Evolutionary conservation across 306 rosid species (phyloP).

Genomic region (barrel medic (Medicago truncatula)): DNA sequence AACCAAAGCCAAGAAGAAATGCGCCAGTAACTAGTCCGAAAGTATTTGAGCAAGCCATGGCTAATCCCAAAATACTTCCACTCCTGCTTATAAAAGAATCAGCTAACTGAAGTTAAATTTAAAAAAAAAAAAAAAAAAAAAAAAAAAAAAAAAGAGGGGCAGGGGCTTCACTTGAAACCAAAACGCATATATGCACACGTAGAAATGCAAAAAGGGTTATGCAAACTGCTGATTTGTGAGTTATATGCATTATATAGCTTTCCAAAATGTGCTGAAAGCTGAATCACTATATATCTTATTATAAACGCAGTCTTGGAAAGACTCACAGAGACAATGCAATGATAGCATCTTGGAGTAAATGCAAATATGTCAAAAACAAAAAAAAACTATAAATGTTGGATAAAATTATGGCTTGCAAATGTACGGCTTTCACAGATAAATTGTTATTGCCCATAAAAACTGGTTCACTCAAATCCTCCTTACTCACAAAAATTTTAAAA

Average conservation of each 20-base stretch:
- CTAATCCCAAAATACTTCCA: constrained; percentile 76
- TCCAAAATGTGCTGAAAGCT: constrained; percentile 1
- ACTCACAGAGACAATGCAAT: background rate
- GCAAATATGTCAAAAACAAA: background rate
- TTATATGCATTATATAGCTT: constrained; percentile 28
- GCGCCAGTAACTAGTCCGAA: constrained; percentile 99
- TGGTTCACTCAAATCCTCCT: background rate
- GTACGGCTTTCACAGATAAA: constrained; percentile 16
- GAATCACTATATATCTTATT: background rate
- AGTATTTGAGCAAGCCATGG: constrained; percentile 98
- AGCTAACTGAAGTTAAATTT: constrained; percentile 33
- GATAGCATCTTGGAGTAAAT: background rate
- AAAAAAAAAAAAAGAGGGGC: background rate
- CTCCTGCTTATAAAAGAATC: constrained; percentile 59
- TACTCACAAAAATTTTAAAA: background rate
- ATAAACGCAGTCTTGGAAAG: background rate
- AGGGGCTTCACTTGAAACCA: constrained; percentile 18
- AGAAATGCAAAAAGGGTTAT: constrained; percentile 8
- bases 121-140: constrained; percentile 32
- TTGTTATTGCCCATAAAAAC: constrained; percentile 5
- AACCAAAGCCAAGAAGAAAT: constrained; percentile 97
- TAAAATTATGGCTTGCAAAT: constrained; percentile 30
- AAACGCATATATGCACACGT: background rate
- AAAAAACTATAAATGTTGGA: background rate
- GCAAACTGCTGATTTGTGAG: constrained; percentile 7